phyloP scores from a whole-genome alignment of 495 filamentous ascomycete species.

The Tuber calosporum region DNA sequence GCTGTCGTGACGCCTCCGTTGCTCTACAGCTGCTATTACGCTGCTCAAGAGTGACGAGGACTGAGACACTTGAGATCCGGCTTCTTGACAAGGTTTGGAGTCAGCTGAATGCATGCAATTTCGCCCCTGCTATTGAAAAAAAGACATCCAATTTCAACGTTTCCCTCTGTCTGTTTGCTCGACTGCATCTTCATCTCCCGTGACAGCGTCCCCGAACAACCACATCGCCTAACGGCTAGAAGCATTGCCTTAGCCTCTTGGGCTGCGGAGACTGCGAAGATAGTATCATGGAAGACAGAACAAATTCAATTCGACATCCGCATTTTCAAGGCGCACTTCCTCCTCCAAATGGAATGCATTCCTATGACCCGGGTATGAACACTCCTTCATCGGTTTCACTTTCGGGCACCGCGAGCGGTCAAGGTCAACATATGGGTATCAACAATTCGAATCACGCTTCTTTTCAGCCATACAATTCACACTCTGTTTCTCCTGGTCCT shows the following conservation, averaged over 20 bases:
- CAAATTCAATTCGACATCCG: conserved; percentile 32
- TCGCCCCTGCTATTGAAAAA: conserved; percentile 32
- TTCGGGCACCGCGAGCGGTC: conserved; percentile 23
- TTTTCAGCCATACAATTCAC: conserved; percentile 38
- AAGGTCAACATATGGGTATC: conserved; percentile 33
- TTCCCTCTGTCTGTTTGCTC: conserved; percentile 17
- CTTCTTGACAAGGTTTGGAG: conserved; percentile 29
- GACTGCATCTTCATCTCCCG: conserved; percentile 31
- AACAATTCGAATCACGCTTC: conserved; percentile 26
- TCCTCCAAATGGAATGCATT: conserved; percentile 34
- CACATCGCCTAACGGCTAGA: conserved; percentile 24
- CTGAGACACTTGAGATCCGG: conserved; percentile 33
- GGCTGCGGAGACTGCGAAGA: conserved; percentile 11
- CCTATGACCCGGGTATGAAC: conserved; percentile 34
- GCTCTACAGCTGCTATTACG: conserved; percentile 19
- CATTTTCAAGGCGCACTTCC: conserved; percentile 31
- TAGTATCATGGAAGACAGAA: conserved; percentile 37
- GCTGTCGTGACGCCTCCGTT: conserved; percentile 26
- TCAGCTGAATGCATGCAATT: conserved; percentile 39
- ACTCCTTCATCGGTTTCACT: conserved; percentile 23
- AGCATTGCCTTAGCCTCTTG: conserved; percentile 26
- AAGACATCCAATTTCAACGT: conserved; percentile 22
- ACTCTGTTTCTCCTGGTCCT: conserved; percentile 40
- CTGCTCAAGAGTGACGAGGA: conserved; percentile 15
- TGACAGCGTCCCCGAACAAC: conserved; percentile 25